Evolutionary conservation across 164 flowering plant genomes (phyloP), one percentile per base, ranked within the genome.

Genomic region (Magnolia officinalis): DNA sequence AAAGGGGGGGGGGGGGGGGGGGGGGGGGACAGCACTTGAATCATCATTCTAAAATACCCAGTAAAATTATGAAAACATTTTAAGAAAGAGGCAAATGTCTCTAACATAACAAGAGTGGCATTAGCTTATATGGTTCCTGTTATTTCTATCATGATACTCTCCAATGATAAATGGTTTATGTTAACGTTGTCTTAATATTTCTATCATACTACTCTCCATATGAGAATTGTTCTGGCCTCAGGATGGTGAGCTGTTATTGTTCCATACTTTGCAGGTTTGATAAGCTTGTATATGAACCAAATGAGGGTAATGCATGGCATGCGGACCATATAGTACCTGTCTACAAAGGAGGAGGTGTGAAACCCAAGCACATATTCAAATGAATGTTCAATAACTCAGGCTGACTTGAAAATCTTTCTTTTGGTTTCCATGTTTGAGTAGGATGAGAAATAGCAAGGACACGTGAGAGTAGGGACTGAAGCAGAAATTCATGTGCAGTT

Each of bases 281-380:
- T n/a, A 93, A 86, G 80, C 91, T 95, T 63, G 90, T 92, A 23
- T 71, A 77, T 71, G 89, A 91, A 75, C 96, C 98, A 50, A 80
- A 72, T 55, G 93, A 88, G 74, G 98, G 96, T 72, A 91, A 93
- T 79, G 93, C 98, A 79, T 95, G 98, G 98, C 98, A 95, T 84
- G 98, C 98, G 20, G 98, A 95, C 83, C 98, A 95, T 81, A 86
- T 90, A 64, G 83, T 91, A 81, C 90, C 98, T 52, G 98, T 95
- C 16, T 89, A 84, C 81, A 80, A 50, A 77, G 98, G 98, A 10
- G 98, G 98, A 91, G 98, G 98, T 95, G 71, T 59, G 77, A 61
- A 51, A 31, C 71, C 50, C 10, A 72, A n/a, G 21, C 9, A 7
- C 66, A 13, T 66, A n/a, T 65, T 58, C 6, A 9, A 16, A 26